Base-by-base conservation (phyloP, 2,329 filamentous ascomycete genomes). In the Aspergillus awamori region DNA sequence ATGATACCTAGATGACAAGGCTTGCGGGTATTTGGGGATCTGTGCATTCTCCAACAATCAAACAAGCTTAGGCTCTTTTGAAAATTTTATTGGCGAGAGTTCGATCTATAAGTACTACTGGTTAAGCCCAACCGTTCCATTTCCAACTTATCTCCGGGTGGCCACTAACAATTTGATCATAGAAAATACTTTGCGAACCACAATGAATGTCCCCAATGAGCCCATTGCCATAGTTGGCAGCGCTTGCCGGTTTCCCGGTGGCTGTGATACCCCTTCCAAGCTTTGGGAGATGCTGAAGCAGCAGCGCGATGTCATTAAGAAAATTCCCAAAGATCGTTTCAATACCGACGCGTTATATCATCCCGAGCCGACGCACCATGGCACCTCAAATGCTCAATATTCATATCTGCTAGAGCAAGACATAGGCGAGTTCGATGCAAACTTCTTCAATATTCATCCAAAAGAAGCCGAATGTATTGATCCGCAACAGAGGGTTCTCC, bases 161-260 rank as follows among this genome's bases (percentile, higher is more conserved):
- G 5, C 38, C 38, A 41, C 4, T 2, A n/a, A 15, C n/a, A 13
- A 15, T 8, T 8, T 41, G 38, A 41, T 3, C 38, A 20, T 5
- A 41, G 6, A 41, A 5, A 7, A 41, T 15, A n/a, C 2, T 41
- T 41, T 7, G n/a, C 38, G n/a, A 41, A 13, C 13, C 38, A 17
- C 15, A 4, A 41, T 41, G 38, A 7, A 15, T 17, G 5, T 7
- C 6, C 2, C n/a, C 6, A 41, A 17, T 5, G 57, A 62, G 20
- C 64, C 62, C 11, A 60, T 65, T 26, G 64, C 62, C 15, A 57
- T 65, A n/a, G 38, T 65, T 13, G 64, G 64, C 7, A 59, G 20
- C 17, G 47, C 30, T 5, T 64, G 62, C 39, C 57, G 62, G 4
- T 64, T 65, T 22, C 59, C 64, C 1, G 64, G 62, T 4, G 57